phyloP scores from a whole-genome alignment of 306 rosid genomes.

The Cicer yamashitae region DNA sequence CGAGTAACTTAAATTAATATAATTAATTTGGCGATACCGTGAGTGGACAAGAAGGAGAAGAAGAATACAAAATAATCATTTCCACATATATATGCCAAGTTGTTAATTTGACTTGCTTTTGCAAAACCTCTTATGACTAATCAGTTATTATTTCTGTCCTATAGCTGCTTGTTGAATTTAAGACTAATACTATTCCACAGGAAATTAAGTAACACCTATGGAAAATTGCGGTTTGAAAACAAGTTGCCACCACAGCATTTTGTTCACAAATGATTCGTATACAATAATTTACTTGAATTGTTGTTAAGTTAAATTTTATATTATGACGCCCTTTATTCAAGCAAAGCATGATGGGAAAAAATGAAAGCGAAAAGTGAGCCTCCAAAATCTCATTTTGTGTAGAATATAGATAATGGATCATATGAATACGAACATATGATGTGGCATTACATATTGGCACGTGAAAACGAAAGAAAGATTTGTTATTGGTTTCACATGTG shows the following conservation, averaged over 20 bases:
- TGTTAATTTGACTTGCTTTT: not conserved
- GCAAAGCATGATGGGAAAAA: too few relatives aligned
- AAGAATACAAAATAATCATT: constrained; percentile 22
- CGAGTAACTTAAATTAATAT: not conserved
- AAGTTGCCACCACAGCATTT: constrained; percentile 9
- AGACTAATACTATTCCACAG: not conserved
- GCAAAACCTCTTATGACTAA: constrained; percentile 1
- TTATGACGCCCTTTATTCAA: too few relatives aligned
- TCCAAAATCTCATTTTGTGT: too few relatives aligned
- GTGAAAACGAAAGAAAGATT: constrained; percentile 5
- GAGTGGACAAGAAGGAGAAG: not conserved
- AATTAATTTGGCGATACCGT: not conserved
- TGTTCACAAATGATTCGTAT: not conserved
- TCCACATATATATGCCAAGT: not conserved
- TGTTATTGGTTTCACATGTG: constrained; percentile 25
- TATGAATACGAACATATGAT: not conserved
- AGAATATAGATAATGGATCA: constrained; percentile 16
- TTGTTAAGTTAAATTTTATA: too few relatives aligned
- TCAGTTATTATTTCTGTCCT: not conserved
- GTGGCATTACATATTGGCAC: constrained; percentile 17
- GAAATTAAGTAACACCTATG: not conserved
- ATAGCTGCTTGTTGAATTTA: not conserved
- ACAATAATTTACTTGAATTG: too few relatives aligned
- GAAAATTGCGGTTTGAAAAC: not conserved
- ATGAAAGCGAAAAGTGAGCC: too few relatives aligned